Base-by-base conservation (phyloP, 257 asterid species). In the Oldenlandia corymbosa region DNA sequence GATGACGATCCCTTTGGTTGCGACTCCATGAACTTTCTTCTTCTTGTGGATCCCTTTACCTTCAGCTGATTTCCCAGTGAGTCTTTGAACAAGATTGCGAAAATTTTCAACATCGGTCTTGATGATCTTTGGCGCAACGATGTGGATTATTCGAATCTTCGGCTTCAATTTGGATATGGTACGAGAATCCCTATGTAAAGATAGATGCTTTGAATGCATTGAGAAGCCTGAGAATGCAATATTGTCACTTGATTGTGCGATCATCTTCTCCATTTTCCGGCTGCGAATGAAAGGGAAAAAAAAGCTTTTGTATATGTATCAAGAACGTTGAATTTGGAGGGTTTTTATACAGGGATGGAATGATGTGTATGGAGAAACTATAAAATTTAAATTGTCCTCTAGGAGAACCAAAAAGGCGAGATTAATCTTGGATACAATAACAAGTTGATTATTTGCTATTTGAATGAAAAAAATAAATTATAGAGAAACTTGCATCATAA, bases 141-240 rank as follows among this genome's bases (percentile, higher is more conserved):
- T 69, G 83, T 90, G 95, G 71, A 85, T 84, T 73, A 90, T 81
- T 69, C 97, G 91, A 23, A 87, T 85, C 75, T 83, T 87, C 0
- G 95, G 94, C 85, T 79, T 87, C 34, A 64, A 39, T 66, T 79
- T 83, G 74, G 73, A 71, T 58, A 81, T 76, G 12, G 75, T 53
- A 60, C 58, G 87, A 2, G 95, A 85, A 31, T 76, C 73, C 10
- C 76, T 68, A 43, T 75, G 79, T 75, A 78, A 53, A 60, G 60
- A 21, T 58, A 73, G 68, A 70, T 73, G 71, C 76, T 73, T 76
- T 14, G 84, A 62, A 14, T 78, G 64, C 36, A 53, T 51, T 60
- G 72, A 57, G 62, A 69, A 66, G 68, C 36, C 39, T 41, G 80
- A 60, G 58, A 51, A 9, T 6, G 39, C 59, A 50, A 66, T 46